Evolutionary conservation across 2,329 filamentous ascomycete genomes (phyloP), one percentile per base, ranked within the genome.

Genomic region (Knufia fluminis): DNA sequence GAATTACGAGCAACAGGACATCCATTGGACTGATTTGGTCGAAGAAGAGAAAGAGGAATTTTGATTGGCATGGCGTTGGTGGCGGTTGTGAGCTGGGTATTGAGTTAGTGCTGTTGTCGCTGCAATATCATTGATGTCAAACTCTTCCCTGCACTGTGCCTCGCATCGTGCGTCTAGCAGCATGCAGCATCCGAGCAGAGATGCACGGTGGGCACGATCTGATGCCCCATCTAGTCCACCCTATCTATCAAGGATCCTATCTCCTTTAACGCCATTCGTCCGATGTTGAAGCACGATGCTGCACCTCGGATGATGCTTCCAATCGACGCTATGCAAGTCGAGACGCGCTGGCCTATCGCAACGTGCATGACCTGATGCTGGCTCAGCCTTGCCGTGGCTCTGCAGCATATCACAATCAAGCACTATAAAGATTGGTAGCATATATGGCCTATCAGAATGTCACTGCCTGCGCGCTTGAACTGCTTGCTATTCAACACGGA

Each of bases 1-100:
- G 24, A 19, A 35, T 19, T n/a, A 45, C 26, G 42, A 35, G 20
- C 10, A 45, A 22, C 42, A 45, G 24, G 42, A 35, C n/a, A 45
- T 23, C 12, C 20, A 43, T 26, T 43, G 22, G 22, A 8, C 3
- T 28, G 3, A n/a, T 26, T 6, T 26, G 24, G 9, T 10, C 3
- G 40, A 9, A 26, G 22, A 26, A 28, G n/a, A 4, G 6, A 24
- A 28, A 9, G 9, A 7, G 3, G 40, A 16, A 10, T 26, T 26
- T 20, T 9, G n/a, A 22, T 22, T 19, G 17, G 38, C 35, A 41
- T 28, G 14, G 40, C n/a, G 40, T n/a, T 43, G 40, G 40, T 16
- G 40, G 40, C n/a, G 12, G 10, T 43, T 43, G 40, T 36, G 33
- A 6, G 9, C 7, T 36, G n/a, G 33, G 9, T 36, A 4, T 7